Evolutionary conservation across 352 stramenopile genomes (phyloP).

Genomic region (Phytopythium oedochilum): DNA sequence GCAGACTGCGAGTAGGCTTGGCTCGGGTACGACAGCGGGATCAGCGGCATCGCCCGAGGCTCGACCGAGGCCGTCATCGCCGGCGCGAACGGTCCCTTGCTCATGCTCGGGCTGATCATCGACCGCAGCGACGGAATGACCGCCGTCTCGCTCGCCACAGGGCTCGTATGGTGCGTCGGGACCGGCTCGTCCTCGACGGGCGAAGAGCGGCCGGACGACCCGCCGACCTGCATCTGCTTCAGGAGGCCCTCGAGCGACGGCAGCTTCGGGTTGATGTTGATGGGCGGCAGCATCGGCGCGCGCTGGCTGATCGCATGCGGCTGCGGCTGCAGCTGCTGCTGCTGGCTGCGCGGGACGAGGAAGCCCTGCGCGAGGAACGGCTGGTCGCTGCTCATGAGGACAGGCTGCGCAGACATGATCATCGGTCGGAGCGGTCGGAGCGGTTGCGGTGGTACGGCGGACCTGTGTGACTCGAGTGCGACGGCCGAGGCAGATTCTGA

Average conservation of each 20-base stretch:
- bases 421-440: constrained; percentile 17
- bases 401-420: constrained; percentile 10
- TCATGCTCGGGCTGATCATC: constrained; percentile 50
- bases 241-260: constrained; percentile 62
- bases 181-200: neutral
- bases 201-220: constrained; percentile 10
- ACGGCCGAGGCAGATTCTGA: constrained; percentile 23
- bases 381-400: neutral
- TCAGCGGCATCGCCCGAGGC: constrained; percentile 7
- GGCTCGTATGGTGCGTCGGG: constrained; percentile 19
- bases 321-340: neutral
- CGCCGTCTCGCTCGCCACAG: constrained; percentile 15
- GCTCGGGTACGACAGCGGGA: constrained; percentile 12
- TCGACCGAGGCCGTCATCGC: neutral
- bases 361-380: constrained; percentile 22
- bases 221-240: constrained; percentile 53
- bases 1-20: constrained; percentile 14
- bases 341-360: constrained; percentile 10
- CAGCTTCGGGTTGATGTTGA: constrained; percentile 38
- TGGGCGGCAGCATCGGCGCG: constrained; percentile 20
- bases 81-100: constrained; percentile 12
- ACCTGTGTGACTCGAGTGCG: constrained; percentile 9
- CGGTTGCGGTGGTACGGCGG: neutral
- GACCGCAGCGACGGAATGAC: constrained; percentile 43
- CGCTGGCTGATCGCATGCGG: neutral